These are phyloP conservation scores for Lentinula raphanica DNA, from an alignment of 768 basidiomycete genomes.

Conservation along the genomic window DNA sequence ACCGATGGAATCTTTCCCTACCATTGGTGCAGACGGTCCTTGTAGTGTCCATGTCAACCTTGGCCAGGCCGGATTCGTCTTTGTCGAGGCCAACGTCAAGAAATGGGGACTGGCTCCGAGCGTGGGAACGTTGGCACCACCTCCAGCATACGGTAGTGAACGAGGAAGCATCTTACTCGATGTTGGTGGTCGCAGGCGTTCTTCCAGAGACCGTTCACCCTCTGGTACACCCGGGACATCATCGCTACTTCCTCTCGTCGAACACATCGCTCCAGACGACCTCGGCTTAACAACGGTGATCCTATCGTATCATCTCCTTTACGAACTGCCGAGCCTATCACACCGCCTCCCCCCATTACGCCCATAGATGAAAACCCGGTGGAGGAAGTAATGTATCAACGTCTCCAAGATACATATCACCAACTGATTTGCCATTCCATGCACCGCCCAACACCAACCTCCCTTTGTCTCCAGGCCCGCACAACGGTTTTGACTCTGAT, in stretches of 20 bases:
- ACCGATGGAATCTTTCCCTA: slow-evolving; percentile 94
- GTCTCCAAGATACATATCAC: slow-evolving; percentile 50
- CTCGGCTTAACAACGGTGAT: slow-evolving; percentile 35
- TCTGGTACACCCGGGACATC: slow-evolving; percentile 39
- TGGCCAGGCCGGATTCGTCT: slow-evolving; percentile 97
- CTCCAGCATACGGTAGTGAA: slow-evolving; percentile 96
- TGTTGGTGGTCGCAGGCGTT: slow-evolving; percentile 61
- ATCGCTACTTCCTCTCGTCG: slow-evolving; percentile 43
- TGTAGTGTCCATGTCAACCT: slow-evolving; percentile 97
- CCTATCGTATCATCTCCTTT: slow-evolving; percentile 63
- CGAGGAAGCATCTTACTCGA: slow-evolving; percentile 93
- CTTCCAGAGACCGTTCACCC: slow-evolving; percentile 33
- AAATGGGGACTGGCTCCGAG: slow-evolving; percentile 99
- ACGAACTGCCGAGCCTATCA: slow-evolving; percentile 43
- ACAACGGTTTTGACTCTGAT: slow-evolving; percentile 24
- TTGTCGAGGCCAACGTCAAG: slow-evolving; percentile 99
- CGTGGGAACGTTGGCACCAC: slow-evolving; percentile 93
- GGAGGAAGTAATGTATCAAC: slow-evolving; percentile 46
- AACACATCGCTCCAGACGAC: slow-evolving; percentile 57
- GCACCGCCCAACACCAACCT: slow-evolving; percentile 43
- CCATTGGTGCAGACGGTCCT: slow-evolving; percentile 92
- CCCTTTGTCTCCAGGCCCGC: slow-evolving; percentile 30
- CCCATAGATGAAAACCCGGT: slow-evolving; percentile 62
- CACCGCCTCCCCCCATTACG: slow-evolving; percentile 68
- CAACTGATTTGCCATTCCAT: slow-evolving; percentile 61